Evolutionary conservation across 202 grass and related monocot species (phyloP).

Genomic region (Thinopyrum obtusiflorum): DNA sequence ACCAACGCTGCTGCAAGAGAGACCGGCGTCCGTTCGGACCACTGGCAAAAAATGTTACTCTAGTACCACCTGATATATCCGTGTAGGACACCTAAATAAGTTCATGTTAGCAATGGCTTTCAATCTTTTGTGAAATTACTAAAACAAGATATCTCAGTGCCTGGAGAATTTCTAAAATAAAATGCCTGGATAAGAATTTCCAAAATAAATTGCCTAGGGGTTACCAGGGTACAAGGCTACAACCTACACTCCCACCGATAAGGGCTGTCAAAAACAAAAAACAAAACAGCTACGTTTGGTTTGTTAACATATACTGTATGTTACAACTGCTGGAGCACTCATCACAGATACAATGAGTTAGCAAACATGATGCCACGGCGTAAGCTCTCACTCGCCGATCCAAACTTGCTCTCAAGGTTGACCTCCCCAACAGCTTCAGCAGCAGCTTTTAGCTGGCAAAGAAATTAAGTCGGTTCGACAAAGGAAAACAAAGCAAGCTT

Average conservation of each 20-base stretch:
- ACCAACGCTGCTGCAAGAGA: too few relatives aligned
- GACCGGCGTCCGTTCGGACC: too few relatives aligned
- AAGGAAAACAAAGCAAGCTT: neutral
- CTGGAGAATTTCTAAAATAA: too few relatives aligned
- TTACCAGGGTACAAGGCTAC: conserved; percentile 6
- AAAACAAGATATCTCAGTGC: too few relatives aligned
- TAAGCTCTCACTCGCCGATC: conserved; percentile 67
- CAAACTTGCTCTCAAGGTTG: conserved; percentile 66
- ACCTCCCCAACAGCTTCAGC: conserved; percentile 73
- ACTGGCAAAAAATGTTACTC: too few relatives aligned
- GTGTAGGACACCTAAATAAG: too few relatives aligned
- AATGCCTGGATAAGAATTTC: too few relatives aligned
- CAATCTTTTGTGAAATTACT: too few relatives aligned
- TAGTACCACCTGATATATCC: too few relatives aligned
- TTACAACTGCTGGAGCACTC: conserved; percentile 3
- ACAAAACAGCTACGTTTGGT: neutral
- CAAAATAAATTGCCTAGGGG: neutral
- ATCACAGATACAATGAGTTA: conserved; percentile 86
- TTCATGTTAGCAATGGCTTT: too few relatives aligned
- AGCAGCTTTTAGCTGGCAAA: conserved; percentile 75
- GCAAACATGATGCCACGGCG: conserved; percentile 94
- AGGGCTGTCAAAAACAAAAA: conserved; percentile 4
- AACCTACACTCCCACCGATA: neutral
- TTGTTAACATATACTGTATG: neutral
- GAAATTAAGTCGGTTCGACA: conserved; percentile 4